Conservation (phyloP, 2,329 filamentous ascomycete species). For the Ascomycota sp. region DNA sequence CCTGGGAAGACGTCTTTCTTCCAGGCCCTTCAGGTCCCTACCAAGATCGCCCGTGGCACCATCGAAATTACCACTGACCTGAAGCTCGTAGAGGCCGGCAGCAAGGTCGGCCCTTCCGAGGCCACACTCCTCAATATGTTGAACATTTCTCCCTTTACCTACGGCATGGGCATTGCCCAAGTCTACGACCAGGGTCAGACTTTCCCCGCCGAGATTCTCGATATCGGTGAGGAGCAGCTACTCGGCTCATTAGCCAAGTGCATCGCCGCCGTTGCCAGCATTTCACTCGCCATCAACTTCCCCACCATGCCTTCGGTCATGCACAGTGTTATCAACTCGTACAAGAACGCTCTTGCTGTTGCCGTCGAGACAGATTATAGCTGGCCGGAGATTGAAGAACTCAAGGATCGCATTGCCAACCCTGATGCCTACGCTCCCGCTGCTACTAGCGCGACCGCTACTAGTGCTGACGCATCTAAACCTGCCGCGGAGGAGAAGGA, state of each 20-base stretch:
- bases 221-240: constrained; percentile 89
- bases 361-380: constrained; percentile 78
- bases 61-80: constrained; percentile 98
- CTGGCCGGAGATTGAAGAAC: constrained; percentile 89
- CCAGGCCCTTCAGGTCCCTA: constrained; percentile 99
- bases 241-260: constrained; percentile 63
- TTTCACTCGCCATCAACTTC: constrained; percentile 88
- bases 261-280: constrained; percentile 67
- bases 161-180: constrained; percentile 90
- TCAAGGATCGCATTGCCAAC: constrained; percentile 99
- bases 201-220: constrained; percentile 69
- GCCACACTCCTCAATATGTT: constrained; percentile 98
- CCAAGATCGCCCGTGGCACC: constrained; percentile 99
- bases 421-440: constrained; percentile 84
- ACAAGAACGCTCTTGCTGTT: constrained; percentile 91
- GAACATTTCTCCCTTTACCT: constrained; percentile 99
- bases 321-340: constrained; percentile 89
- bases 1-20: constrained; percentile 99
- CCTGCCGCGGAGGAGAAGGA: constrained; percentile 42
- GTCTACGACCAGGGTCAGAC: constrained; percentile 96
- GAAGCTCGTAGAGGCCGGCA: constrained; percentile 85
- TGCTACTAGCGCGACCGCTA: constrained; percentile 47
- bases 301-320: constrained; percentile 90
- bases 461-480: constrained; percentile 24
- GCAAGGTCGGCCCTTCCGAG: constrained; percentile 96